Base-by-base conservation (phyloP, 2,329 filamentous ascomycete species). In the Westerdykella ornata region DNA sequence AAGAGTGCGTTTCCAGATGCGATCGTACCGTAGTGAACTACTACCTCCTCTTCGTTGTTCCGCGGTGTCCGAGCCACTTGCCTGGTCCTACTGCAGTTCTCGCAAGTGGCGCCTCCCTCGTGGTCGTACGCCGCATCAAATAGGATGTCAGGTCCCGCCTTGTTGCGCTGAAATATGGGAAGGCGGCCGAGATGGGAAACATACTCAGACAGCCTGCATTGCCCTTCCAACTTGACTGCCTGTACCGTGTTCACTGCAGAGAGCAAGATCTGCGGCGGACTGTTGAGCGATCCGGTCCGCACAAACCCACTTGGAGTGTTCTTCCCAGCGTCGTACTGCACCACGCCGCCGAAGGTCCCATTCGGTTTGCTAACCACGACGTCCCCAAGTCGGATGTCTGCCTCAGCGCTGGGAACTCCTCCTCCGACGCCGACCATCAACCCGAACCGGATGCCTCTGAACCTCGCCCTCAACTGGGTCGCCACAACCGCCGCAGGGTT, bases 391-490 rank as follows among this genome's bases (percentile, higher is more conserved):
- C 55, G 46, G 9, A 57, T 47, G 35, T 58, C 55, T 31, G 31
- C 34, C 30, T 46, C 40, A 3, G 15, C 33, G 28, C 44, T 48
- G 8, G 53, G 50, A n/a, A 56, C 53, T 16, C 55, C 55, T 19
- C 65, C 64, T 0, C 66, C 69, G 29, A 73, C 67, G 14, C 70
- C 70, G 1, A 73, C 68, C 59, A 74, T 62, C 1, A 74, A 53
- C 2, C 60, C 62, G 30, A 72, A 56, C 15, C 49, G 56, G 22
- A 71, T 65, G 2, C 16, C 30, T 5, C 37, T 43, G 43, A 69
- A 70, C 4, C 54, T 57, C 5, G 46, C 38, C 12, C 42, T 39
- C 53, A 68, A 62, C 14, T 58, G 45, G 17, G 44, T 56, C 1
- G 60, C 61, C 2, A 63, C 59, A 2, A 48, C 49, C 8, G 66